Evolutionary conservation across 2,329 filamentous ascomycete species (phyloP).

Genomic region (Colletotrichum kahawae): DNA sequence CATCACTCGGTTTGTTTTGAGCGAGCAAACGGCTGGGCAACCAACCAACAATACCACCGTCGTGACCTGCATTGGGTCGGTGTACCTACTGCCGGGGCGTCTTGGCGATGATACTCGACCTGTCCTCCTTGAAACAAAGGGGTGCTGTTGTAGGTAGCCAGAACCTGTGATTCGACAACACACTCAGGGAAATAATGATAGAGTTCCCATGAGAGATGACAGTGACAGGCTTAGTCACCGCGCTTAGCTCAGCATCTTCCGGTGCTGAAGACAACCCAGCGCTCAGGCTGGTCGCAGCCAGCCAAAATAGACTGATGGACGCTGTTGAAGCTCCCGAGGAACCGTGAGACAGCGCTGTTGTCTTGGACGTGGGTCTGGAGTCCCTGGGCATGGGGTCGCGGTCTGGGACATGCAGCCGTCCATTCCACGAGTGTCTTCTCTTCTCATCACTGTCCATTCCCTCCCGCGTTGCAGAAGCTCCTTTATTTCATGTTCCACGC

Average conservation of each 20-base stretch:
- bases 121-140: not conserved
- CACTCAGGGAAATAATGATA: not conserved
- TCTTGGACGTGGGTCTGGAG: not conserved
- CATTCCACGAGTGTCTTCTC: not conserved
- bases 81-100: not conserved
- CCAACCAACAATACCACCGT: not conserved
- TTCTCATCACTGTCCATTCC: not conserved
- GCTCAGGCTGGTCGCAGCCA: not conserved
- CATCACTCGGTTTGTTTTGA: not conserved
- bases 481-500: not conserved
- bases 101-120: not conserved
- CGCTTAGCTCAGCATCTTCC: not conserved
- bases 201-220: not conserved
- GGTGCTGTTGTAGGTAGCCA: not conserved
- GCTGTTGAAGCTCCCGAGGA: not conserved
- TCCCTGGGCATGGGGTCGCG: not conserved
- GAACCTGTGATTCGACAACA: not conserved
- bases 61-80: not conserved
- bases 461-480: not conserved
- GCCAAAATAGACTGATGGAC: not conserved
- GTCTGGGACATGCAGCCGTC: conserved; percentile 6
- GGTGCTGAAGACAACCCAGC: not conserved
- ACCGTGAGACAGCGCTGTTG: not conserved
- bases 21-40: not conserved
- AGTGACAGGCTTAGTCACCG: not conserved